These are phyloP conservation scores for Fusarium annulatum DNA, from an alignment of 2,329 filamentous ascomycete species.

Conservation along the genomic window DNA sequence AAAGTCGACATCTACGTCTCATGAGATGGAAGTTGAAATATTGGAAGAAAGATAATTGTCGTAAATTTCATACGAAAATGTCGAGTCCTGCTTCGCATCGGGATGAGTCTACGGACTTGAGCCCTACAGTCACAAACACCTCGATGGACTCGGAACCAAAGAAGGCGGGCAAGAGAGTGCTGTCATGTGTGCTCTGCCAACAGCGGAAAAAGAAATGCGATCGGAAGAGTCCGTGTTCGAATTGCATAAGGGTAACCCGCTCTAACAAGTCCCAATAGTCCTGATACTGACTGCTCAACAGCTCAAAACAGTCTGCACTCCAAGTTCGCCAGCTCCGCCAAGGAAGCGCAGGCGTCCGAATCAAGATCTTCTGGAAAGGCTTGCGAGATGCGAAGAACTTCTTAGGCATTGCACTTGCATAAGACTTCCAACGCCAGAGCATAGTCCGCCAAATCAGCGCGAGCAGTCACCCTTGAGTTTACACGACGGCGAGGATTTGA, in stretches of 20 bases:
- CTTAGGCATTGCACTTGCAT: constrained; percentile 43
- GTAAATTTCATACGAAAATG: constrained; percentile 11
- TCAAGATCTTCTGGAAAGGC: constrained; percentile 41
- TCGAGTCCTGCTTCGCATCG: constrained; percentile 13
- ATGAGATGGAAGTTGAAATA: neutral
- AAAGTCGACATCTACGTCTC: constrained; percentile 14
- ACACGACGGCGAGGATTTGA: constrained; percentile 14
- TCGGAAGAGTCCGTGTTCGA: constrained; percentile 46
- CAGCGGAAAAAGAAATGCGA: constrained; percentile 51
- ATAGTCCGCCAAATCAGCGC: constrained; percentile 16
- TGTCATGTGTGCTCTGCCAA: constrained; percentile 48
- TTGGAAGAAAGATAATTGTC: neutral
- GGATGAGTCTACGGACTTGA: constrained; percentile 9
- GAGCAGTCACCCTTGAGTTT: constrained; percentile 16
- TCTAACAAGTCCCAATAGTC: fast-evolving
- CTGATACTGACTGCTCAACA: neutral
- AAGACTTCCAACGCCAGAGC: constrained; percentile 30
- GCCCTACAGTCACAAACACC: constrained; percentile 13
- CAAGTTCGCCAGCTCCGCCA: constrained; percentile 45
- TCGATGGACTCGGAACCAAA: constrained; percentile 18
- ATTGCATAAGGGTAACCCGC: constrained; percentile 42
- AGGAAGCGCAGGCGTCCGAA: constrained; percentile 46
- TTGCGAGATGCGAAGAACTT: constrained; percentile 26
- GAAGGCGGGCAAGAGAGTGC: constrained; percentile 31
- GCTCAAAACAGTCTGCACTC: constrained; percentile 42